Percentiles rank a stretch among this genome's conserved stretches.
phyloP scores from a whole-genome alignment of 768 basidiomycete species.

The Russula foetens region DNA sequence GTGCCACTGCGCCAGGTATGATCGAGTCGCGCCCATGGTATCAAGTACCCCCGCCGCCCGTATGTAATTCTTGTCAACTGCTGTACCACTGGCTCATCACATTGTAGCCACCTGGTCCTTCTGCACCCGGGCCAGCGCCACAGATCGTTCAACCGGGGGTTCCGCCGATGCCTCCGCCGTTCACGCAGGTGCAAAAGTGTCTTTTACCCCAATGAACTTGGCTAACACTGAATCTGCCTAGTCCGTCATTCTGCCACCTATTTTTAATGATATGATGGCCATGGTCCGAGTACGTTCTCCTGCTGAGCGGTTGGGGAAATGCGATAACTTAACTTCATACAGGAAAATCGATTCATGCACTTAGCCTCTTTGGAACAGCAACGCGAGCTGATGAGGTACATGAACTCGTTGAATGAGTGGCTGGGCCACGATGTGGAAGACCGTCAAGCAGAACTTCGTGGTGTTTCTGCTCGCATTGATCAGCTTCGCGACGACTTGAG shows the following conservation, averaged over 20 bases:
- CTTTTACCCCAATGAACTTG: background rate
- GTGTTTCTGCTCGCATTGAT: constrained; percentile 55
- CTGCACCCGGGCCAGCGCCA: too few relatives aligned
- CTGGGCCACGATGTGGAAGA: constrained; percentile 70
- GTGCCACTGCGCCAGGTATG: background rate
- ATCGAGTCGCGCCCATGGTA: background rate
- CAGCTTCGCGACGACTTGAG: constrained; percentile 37
- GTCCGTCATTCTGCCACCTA: constrained; percentile 53
- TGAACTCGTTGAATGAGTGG: constrained; percentile 72
- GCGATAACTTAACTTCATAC: constrained; percentile 9
- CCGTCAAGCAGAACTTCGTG: constrained; percentile 64
- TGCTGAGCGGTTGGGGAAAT: background rate
- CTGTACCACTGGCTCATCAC: background rate
- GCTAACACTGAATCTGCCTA: constrained; percentile 23
- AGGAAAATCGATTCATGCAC: constrained; percentile 75
- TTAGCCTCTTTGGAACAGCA: constrained; percentile 71
- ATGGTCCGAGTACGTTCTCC: constrained; percentile 49
- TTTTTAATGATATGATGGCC: constrained; percentile 60
- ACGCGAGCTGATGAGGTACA: constrained; percentile 72
- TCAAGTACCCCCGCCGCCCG: background rate
- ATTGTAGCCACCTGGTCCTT: background rate
- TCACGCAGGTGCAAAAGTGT: constrained; percentile 21
- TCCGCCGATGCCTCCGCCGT: constrained; percentile 9
- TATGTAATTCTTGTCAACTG: background rate
- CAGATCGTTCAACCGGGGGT: background rate